Conservation (phyloP, 2,329 filamentous ascomycete species). For the Dactylonectria macrodidyma region DNA sequence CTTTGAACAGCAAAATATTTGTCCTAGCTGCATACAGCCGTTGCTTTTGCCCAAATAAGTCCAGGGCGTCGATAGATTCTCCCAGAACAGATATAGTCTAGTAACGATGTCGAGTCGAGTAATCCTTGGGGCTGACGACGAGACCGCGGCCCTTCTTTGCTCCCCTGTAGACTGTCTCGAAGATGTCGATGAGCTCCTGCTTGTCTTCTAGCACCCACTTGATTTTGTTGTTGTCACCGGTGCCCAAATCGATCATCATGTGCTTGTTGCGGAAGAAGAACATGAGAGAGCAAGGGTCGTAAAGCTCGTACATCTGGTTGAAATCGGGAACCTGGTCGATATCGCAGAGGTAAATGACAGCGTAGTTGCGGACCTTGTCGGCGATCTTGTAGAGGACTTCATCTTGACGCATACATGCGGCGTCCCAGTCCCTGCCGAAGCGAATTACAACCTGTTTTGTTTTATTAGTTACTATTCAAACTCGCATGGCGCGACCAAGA, state of each 20-base stretch:
- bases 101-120: conserved; percentile 46
- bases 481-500: too few relatives aligned
- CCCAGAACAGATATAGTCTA: conserved; percentile 26
- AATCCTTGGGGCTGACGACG: conserved; percentile 92
- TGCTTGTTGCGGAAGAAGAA: conserved; percentile 98
- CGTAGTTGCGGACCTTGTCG: conserved; percentile 93
- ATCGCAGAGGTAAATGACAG: conserved; percentile 94
- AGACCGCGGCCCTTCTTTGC: conserved; percentile 98
- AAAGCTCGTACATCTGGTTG: conserved; percentile 95
- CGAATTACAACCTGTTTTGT: conserved; percentile 74
- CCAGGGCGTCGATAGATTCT: background rate
- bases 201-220: conserved; percentile 97
- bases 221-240: conserved; percentile 98
- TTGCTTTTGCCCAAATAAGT: conserved; percentile 1
- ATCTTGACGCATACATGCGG: conserved; percentile 82
- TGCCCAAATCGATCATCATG: conserved; percentile 98
- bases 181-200: conserved; percentile 97
- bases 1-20: background rate
- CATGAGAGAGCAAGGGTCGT: conserved; percentile 96
- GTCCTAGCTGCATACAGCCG: background rate
- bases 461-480: too few relatives aligned
- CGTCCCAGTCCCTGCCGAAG: conserved; percentile 89
- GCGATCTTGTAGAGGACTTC: conserved; percentile 96
- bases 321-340: conserved; percentile 93
- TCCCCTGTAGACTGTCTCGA: conserved; percentile 98